Evolutionary conservation across 2,329 filamentous ascomycete genomes (phyloP).

Genomic region (Phyllosticta citriasiana): DNA sequence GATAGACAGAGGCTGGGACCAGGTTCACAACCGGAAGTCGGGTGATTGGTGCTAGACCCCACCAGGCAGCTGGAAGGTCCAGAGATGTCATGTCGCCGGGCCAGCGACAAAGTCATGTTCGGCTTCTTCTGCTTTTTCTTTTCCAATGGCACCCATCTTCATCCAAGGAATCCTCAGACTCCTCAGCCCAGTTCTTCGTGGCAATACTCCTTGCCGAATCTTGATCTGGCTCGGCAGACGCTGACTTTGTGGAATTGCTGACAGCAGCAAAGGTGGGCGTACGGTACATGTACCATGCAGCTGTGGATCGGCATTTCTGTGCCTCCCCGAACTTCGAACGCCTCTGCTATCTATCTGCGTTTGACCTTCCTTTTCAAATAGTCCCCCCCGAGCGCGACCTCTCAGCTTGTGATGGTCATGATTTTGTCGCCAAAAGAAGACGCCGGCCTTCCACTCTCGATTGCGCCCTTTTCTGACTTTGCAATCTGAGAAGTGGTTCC

Average conservation of each 20-base stretch:
- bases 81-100: background rate
- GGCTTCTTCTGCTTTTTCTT: no score
- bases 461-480: no score
- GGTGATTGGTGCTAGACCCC: background rate
- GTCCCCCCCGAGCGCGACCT: background rate
- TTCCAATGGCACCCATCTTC: no score
- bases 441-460: background rate
- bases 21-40: background rate
- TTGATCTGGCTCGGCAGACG: no score
- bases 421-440: background rate
- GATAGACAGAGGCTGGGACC: background rate
- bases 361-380: background rate
- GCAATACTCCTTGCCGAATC: background rate
- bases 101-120: background rate
- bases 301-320: background rate
- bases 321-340: background rate
- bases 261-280: background rate
- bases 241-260: background rate
- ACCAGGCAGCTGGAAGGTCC: background rate
- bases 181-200: background rate
- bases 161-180: no score
- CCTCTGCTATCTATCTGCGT: background rate
- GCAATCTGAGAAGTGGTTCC: no score
- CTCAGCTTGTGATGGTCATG: background rate
- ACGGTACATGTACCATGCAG: background rate